Conservation (phyloP, 345 rosid genomes). For the Ceriops zippeliana region DNA sequence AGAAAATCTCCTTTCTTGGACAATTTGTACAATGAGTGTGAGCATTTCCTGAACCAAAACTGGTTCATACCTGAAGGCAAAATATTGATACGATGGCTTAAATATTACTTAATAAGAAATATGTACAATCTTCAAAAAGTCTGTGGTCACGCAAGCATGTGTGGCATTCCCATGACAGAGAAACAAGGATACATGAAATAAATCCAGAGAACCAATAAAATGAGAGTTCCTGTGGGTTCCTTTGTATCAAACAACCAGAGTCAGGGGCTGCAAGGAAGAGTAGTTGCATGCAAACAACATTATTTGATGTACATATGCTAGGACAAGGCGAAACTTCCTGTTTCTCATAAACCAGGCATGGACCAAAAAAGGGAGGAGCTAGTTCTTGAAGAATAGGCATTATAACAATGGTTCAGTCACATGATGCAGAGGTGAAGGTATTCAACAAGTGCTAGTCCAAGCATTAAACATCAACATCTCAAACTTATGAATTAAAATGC, state of each 20-base stretch:
- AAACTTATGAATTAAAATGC: too few species aligned
- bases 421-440: too few species aligned
- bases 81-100: constrained; percentile 15
- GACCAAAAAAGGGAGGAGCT: too few species aligned
- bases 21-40: constrained; percentile 70
- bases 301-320: not conserved
- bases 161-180: not conserved
- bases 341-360: too few species aligned
- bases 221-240: not conserved
- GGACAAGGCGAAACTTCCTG: too few species aligned
- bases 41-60: constrained; percentile 88
- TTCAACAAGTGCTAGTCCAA: too few species aligned
- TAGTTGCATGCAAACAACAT: not conserved
- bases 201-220: not conserved
- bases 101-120: constrained; percentile 1
- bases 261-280: too few species aligned
- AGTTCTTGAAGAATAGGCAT: too few species aligned
- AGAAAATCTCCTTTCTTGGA: constrained; percentile 89
- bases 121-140: constrained; percentile 5
- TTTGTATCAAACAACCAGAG: too few species aligned
- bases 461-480: too few species aligned
- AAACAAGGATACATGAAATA: not conserved
- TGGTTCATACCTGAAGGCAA: constrained; percentile 70
- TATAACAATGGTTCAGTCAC: too few species aligned
- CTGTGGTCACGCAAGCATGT: not conserved